Percentiles rank a stretch among this genome's conserved stretches.
phyloP scores from a whole-genome alignment of 2,329 filamentous ascomycete genomes.

The Colletotrichum sp. region DNA sequence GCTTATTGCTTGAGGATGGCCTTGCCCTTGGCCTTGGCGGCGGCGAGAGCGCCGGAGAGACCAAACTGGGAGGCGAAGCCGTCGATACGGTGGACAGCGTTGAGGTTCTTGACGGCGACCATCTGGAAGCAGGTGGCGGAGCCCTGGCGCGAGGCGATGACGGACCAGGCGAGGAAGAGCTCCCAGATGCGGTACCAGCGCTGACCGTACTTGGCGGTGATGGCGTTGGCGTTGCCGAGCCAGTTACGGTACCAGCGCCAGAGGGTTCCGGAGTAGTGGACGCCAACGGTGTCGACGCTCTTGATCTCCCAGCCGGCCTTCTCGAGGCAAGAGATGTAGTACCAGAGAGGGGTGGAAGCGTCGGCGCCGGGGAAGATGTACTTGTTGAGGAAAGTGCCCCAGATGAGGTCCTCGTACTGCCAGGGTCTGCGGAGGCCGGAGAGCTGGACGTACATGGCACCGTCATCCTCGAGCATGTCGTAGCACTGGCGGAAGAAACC shows the following conservation, averaged over 20 bases:
- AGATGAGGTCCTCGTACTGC: conserved; percentile 98
- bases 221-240: conserved; percentile 91
- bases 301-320: conserved; percentile 87
- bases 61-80: conserved; percentile 73
- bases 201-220: conserved; percentile 92
- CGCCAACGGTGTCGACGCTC: conserved; percentile 88
- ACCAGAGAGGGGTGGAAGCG: conserved; percentile 90
- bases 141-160: conserved; percentile 84
- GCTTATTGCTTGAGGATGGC: neutral
- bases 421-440: conserved; percentile 92
- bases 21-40: conserved; percentile 34
- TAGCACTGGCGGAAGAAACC: conserved; percentile 85
- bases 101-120: conserved; percentile 87
- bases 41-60: conserved; percentile 63
- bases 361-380: conserved; percentile 98
- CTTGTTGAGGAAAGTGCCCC: conserved; percentile 99
- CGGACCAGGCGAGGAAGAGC: conserved; percentile 86
- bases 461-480: conserved; percentile 96
- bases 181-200: conserved; percentile 98
- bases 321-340: conserved; percentile 85
- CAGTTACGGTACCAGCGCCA: conserved; percentile 99
- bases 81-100: conserved; percentile 81
- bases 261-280: conserved; percentile 95
- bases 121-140: conserved; percentile 88
- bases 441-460: conserved; percentile 94